These are phyloP conservation scores for Pleurostoma richardsiae DNA, from an alignment of 2,329 filamentous ascomycete genomes.

Conservation along the genomic window DNA sequence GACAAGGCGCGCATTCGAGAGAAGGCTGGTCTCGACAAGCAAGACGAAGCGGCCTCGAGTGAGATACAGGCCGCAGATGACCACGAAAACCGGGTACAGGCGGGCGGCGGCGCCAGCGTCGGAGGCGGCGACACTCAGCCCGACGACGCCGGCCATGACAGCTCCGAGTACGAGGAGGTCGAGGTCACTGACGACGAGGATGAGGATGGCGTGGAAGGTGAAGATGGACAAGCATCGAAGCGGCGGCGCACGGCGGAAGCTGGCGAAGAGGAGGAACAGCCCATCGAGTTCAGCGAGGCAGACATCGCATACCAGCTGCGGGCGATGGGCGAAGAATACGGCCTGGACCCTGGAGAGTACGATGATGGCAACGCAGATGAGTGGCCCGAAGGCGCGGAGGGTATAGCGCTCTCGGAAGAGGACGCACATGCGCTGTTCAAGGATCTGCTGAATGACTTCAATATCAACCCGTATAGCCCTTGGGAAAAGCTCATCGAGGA, in stretches of 20 bases:
- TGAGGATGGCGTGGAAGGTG: constrained; percentile 40
- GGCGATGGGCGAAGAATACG: constrained; percentile 83
- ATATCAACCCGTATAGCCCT: constrained; percentile 79
- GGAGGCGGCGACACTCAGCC: constrained; percentile 3
- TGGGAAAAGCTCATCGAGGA: constrained; percentile 90
- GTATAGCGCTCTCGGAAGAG: constrained; percentile 64
- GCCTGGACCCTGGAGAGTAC: constrained; percentile 71
- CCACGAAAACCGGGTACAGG: constrained; percentile 5
- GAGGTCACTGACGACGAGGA: constrained; percentile 62
- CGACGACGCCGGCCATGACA: constrained; percentile 45
- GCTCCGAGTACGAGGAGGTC: constrained; percentile 73
- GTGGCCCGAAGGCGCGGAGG: constrained; percentile 69
- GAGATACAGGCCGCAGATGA: constrained; percentile 19
- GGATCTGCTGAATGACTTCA: constrained; percentile 77
- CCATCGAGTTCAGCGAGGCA: constrained; percentile 84
- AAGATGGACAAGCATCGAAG: constrained; percentile 41
- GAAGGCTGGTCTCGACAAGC: constrained; percentile 34
- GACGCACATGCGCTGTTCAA: constrained; percentile 77
- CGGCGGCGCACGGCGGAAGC: constrained; percentile 40
- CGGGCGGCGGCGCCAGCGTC: constrained; percentile 6
- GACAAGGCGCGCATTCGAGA: constrained; percentile 67
- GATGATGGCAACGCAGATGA: constrained; percentile 57
- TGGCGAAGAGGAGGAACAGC: constrained; percentile 30
- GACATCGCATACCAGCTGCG: constrained; percentile 91
- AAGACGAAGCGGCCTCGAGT: constrained; percentile 3